Conservation (phyloP, 352 stramenopile species). For the Phytophthora ohioensis region DNA sequence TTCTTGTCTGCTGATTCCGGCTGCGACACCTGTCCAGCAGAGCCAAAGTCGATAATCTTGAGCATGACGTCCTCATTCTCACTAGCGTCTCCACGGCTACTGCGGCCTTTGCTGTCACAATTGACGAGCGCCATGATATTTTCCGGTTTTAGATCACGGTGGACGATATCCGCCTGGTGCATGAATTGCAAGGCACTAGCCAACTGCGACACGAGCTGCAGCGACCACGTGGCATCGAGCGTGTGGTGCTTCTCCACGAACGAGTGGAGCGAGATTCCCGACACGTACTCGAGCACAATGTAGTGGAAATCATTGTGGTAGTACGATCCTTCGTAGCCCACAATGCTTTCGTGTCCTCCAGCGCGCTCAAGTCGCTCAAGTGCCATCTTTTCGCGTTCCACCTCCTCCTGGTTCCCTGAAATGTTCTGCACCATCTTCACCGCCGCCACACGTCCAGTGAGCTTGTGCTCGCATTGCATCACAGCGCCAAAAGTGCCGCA, state of each 20-base stretch:
- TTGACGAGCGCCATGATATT: conserved; percentile 79
- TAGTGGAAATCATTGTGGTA: conserved; percentile 85
- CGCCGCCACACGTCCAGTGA: conserved; percentile 62
- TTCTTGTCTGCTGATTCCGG: conserved; percentile 26
- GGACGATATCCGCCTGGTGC: conserved; percentile 65
- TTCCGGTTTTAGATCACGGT: conserved; percentile 91
- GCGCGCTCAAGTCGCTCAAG: conserved; percentile 57
- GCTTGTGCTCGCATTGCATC: conserved; percentile 82
- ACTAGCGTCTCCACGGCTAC: conserved; percentile 2
- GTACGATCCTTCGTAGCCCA: conserved; percentile 72
- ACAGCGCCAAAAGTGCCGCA: conserved; percentile 85
- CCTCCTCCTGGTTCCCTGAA: conserved; percentile 58
- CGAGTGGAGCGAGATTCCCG: conserved; percentile 73
- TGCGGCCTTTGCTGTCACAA: conserved; percentile 6
- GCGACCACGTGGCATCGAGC: conserved; percentile 51
- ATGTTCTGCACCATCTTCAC: conserved; percentile 86
- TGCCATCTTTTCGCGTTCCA: conserved; percentile 68
- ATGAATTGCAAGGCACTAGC: conserved; percentile 79
- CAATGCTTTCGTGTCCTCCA: conserved; percentile 72
- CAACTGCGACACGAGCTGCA: conserved; percentile 70
- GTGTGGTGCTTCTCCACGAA: conserved; percentile 65
- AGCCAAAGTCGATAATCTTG: conserved; percentile 92
- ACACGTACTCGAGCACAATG: conserved; percentile 81
- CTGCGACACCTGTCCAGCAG: conserved; percentile 48
- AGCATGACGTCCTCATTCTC: conserved; percentile 51